Conservation (phyloP, 345 rosid genomes). For the Gossypium stocksii region DNA sequence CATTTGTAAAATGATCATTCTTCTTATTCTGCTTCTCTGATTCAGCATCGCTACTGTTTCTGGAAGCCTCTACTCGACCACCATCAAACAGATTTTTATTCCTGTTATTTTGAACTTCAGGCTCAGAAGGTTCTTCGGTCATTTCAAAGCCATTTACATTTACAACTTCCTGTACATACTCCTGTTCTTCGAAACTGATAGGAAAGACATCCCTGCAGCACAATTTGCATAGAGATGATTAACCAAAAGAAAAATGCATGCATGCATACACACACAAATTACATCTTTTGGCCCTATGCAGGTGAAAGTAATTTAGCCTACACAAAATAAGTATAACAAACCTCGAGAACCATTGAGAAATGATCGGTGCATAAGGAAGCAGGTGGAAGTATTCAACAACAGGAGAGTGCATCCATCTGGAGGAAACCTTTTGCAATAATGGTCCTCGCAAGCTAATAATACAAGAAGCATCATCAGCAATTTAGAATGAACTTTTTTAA, state of each 20-base stretch:
- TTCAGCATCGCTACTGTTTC: conserved; percentile 14
- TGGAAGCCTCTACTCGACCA: background rate
- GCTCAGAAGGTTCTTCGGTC: conserved; percentile 7
- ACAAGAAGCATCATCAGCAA: conserved; percentile 7
- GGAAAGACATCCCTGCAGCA: conserved; percentile 19
- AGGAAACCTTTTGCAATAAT: conserved; percentile 29
- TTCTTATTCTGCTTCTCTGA: conserved; percentile 9
- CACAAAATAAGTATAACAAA: conserved; percentile 10
- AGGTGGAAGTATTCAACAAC: conserved; percentile 50
- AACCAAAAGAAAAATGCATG: background rate
- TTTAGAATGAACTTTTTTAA: background rate
- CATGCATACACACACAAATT: background rate
- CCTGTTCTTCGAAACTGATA: conserved; percentile 13
- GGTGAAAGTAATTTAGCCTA: conserved; percentile 1
- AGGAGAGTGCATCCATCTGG: conserved; percentile 33
- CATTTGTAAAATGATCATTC: background rate
- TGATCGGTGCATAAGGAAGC: conserved; percentile 46
- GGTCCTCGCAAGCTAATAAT: conserved; percentile 54
- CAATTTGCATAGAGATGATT: background rate
- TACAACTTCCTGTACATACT: conserved; percentile 5
- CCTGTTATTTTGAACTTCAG: conserved; percentile 9
- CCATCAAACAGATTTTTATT: background rate
- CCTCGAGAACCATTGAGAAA: conserved; percentile 54
- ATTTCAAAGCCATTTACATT: conserved; percentile 5
- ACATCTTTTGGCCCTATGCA: background rate